These are phyloP conservation scores for Marsdenia floribunda DNA, from an alignment of 257 asterid species.

Conservation along the genomic window DNA sequence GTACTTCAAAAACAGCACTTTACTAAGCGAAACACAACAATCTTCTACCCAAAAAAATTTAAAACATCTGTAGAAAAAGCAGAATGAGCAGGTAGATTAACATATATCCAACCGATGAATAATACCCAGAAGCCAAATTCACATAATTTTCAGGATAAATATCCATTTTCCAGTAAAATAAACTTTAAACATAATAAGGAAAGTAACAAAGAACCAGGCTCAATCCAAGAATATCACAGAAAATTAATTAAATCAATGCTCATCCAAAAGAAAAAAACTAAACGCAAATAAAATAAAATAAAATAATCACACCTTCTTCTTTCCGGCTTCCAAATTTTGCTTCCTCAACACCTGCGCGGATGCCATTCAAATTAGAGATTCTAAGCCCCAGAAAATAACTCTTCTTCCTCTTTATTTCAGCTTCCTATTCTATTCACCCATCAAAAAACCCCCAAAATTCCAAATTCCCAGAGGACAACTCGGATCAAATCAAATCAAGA, in stretches of 20 bases:
- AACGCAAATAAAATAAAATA: background rate
- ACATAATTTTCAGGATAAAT: background rate
- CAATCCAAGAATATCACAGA: background rate
- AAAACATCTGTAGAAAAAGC: background rate
- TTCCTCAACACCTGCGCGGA: slow-evolving; percentile 73
- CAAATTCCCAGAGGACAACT: slow-evolving; percentile 1
- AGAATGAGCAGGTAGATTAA: slow-evolving; percentile 6
- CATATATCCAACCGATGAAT: background rate
- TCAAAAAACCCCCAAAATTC: background rate
- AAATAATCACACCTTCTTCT: slow-evolving; percentile 36
- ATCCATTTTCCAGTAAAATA: background rate
- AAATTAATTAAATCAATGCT: background rate
- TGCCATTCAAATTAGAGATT: slow-evolving; percentile 47
- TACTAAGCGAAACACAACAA: background rate
- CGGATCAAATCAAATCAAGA: background rate
- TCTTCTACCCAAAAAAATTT: background rate
- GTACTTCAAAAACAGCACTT: background rate
- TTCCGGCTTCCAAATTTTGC: slow-evolving; percentile 82
- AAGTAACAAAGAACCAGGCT: background rate
- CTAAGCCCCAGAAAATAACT: background rate
- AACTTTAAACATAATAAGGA: background rate
- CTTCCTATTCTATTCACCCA: background rate
- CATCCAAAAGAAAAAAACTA: background rate
- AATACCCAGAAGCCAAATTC: background rate
- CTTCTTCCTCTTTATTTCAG: background rate